Base-by-base conservation (phyloP, 768 basidiomycete genomes). In the Galerina sulciceps region DNA sequence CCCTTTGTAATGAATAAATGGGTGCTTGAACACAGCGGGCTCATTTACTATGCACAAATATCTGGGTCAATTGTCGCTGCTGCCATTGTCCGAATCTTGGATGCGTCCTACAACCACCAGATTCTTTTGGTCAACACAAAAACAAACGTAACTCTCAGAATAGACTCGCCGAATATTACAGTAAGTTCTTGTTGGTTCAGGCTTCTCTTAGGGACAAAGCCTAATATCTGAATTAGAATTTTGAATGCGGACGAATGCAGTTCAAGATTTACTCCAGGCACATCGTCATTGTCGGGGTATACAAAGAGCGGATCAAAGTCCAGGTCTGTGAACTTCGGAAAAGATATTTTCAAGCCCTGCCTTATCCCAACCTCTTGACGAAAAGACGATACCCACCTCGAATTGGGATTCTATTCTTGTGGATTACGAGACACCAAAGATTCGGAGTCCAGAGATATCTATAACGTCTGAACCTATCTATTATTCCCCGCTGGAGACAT, bases 81-180 rank as follows among this genome's bases (percentile, higher is more conserved):
- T 35, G 64, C 65, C 14, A 58, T 71, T 15, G 67, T 65, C 3
- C 60, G 65, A 46, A 55, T 65, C 26, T 60, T 53, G 40, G 47
- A 53, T 66, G 54, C 55, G 40, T 62, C 37, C 60, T 67, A 51
- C 55, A 62, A 36, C 58, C 65, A 59, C 58, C 62, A 66, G 43
- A 58, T 79, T 41, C 58, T 76, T 37, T 62, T 78, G 31, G 53
- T 76, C 26, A 73, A 78, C 51, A 61, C 62, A 3, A 42, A 59
- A 15, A 67, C 66, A 1, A 60, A 60, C 18, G 50, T 44, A 10
- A 51, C 42, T 6, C n/a, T 64, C 17, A 49, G 54, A 31, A 55
- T 67, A 40, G 61, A 65, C 20, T 62, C 57, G 10, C 46, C 53
- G 10, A 31, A 23, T 34, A 52, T 63, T 22, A 56, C 54, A 15